Base-by-base conservation (phyloP, 192 early-diverging fungal species). In the Gaertneriomyces semiglobifer region DNA sequence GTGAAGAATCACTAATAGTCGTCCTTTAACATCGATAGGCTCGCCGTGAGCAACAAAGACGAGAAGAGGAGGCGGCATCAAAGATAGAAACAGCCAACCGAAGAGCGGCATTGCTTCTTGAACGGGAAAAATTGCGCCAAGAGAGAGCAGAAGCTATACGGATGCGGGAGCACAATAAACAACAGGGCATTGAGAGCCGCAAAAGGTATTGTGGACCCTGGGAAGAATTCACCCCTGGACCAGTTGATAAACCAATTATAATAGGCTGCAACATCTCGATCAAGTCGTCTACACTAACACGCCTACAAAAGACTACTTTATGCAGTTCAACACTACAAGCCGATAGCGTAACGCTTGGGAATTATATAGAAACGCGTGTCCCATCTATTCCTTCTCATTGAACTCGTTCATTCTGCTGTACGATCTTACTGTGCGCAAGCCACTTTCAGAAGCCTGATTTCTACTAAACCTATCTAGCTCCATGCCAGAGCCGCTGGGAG, bases 311-410 rank as follows among this genome's bases (percentile, higher is more conserved):
- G 73, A 51, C 3, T 84, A 74, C 62, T 80, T 79, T 79, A 60
- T 18, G 39, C 83, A 84, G 66, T 84, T 84, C 71, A 83, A 83
- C 70, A 84, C 81, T 1, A 83, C 80, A 10, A 66, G 71, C 57
- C 63, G 71, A 14, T 74, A 56, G 56, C 38, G 16, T 18, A 18
- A 18, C 48, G 12, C 16, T 50, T 50, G 48, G 16, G 48, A n/a
- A 12, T 1, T 18, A 18, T 50, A 18, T 50, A 50, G 16, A n/a
- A 50, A 0, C 16, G 48, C 16, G 48, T 33, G 25, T 33, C 25
- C 25, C 25, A 33, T 33, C 25, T 33, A 33, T 33, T 33, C 25
- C 25, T 33, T 33, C 25, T 33, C 25, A 33, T 33, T 33, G 2
- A 33, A 33, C 1, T 33, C 25, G 25, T 33, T 33, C 25, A 33